These are phyloP conservation scores for Phytophthora sansomeana DNA, from an alignment of 352 stramenopile species.

Conservation along the genomic window DNA sequence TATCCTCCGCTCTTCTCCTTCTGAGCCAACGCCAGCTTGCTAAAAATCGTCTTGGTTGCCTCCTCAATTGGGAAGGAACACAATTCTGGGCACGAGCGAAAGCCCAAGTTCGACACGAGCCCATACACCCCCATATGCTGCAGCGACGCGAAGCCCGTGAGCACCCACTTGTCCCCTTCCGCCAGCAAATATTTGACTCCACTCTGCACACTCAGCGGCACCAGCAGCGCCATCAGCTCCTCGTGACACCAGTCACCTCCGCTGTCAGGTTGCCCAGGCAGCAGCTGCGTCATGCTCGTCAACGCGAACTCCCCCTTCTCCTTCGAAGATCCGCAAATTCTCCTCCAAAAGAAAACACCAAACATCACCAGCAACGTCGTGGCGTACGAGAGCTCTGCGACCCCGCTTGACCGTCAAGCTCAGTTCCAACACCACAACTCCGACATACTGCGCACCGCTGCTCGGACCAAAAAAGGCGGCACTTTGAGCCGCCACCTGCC, in stretches of 20 bases:
- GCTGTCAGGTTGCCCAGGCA: conserved; percentile 40
- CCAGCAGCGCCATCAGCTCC: conserved; percentile 65
- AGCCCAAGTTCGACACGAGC: conserved; percentile 95
- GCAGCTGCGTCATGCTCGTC: conserved; percentile 56
- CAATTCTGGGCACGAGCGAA: conserved; percentile 94
- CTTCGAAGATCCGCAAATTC: conserved; percentile 37
- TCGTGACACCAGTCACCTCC: conserved; percentile 52
- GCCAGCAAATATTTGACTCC: conserved; percentile 98
- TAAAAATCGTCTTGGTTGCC: conserved; percentile 95
- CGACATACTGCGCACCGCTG: conserved; percentile 70
- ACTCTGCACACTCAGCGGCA: conserved; percentile 91
- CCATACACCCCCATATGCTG: conserved; percentile 97
- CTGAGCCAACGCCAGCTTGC: conserved; percentile 77
- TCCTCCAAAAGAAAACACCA: conserved; percentile 55
- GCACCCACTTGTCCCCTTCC: conserved; percentile 96
- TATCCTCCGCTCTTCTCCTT: conserved; percentile 19
- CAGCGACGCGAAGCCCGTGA: conserved; percentile 90
- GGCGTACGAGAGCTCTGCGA: conserved; percentile 81
- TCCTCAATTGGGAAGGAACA: conserved; percentile 98
- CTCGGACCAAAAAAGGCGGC: conserved; percentile 78
- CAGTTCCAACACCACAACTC: conserved; percentile 69
- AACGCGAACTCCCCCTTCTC: conserved; percentile 48
- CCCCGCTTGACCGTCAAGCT: conserved; percentile 77
- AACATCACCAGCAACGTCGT: conserved; percentile 71
- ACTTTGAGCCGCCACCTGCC: conserved; percentile 82